phyloP scores from a whole-genome alignment of 495 filamentous ascomycete genomes.

The Pyrenopolyporus hunteri region DNA sequence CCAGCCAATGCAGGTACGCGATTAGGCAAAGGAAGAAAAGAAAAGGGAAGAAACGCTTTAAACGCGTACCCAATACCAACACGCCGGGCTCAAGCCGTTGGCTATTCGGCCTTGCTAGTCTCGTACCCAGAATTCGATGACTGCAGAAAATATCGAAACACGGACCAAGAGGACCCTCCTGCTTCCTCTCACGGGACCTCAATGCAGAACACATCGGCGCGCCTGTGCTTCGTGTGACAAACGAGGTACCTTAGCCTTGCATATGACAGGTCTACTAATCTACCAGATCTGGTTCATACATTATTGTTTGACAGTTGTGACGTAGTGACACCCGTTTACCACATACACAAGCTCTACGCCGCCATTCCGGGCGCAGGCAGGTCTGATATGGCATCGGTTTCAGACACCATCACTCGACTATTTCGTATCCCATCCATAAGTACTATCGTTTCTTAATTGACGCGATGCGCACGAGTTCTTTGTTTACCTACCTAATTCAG shows the following conservation, averaged over 20 bases:
- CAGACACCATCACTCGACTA: slow-evolving; percentile 21
- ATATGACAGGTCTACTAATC: slow-evolving; percentile 25
- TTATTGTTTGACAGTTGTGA: slow-evolving; percentile 20
- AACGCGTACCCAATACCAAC: slow-evolving; percentile 24
- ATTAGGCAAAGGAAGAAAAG: slow-evolving; percentile 13
- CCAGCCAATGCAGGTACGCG: slow-evolving; percentile 13
- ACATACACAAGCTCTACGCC: slow-evolving; percentile 24
- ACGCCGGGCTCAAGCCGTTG: slow-evolving; percentile 13
- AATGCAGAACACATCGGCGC: slow-evolving; percentile 18
- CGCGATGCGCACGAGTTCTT: slow-evolving; percentile 17
- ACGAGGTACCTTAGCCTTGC: slow-evolving; percentile 18
- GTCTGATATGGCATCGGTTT: slow-evolving; percentile 32
- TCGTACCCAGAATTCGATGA: slow-evolving; percentile 16
- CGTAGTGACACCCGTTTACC: slow-evolving; percentile 21
- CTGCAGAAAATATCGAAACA: slow-evolving; percentile 34
- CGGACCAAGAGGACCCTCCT: slow-evolving; percentile 22
- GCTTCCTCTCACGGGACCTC: slow-evolving; percentile 18
- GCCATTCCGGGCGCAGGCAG: slow-evolving; percentile 31
- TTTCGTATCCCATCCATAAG: slow-evolving; percentile 17
- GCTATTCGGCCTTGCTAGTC: slow-evolving; percentile 22
- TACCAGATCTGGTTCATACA: slow-evolving; percentile 16
- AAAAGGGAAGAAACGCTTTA: slow-evolving; percentile 21
- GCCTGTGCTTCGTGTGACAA: slow-evolving; percentile 13
- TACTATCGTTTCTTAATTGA: slow-evolving; percentile 1
- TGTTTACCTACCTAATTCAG: slow-evolving; percentile 22